Percentiles rank a stretch among this genome's conserved stretches.
phyloP scores from a whole-genome alignment of 1,284 basidiomycete genomes.

The Lentinula novae-zelandiae region DNA sequence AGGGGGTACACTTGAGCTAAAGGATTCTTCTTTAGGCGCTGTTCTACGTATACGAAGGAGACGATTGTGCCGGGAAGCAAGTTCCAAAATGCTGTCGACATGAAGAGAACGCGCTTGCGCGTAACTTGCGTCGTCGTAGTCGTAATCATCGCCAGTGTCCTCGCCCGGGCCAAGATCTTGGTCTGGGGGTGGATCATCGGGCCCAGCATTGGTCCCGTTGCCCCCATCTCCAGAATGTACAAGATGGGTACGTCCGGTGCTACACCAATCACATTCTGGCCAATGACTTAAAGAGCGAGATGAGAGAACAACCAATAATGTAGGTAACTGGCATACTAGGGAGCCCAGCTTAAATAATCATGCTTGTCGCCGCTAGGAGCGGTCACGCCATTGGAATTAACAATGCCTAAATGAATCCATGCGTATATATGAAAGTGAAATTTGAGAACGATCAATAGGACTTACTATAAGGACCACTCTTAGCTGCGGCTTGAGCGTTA shows the following conservation, averaged over 20 bases:
- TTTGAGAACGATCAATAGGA: constrained; percentile 7
- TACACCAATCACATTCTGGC: constrained; percentile 52
- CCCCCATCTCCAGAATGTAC: constrained; percentile 13
- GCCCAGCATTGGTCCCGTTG: background rate
- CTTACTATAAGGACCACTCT: constrained; percentile 36
- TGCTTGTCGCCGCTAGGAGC: constrained; percentile 41
- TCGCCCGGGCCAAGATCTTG: constrained; percentile 1
- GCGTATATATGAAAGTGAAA: background rate
- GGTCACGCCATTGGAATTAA: constrained; percentile 30
- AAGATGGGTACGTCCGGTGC: constrained; percentile 22
- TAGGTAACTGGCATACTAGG: constrained; percentile 38
- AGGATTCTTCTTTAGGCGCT: background rate
- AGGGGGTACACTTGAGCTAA: background rate
- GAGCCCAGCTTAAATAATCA: constrained; percentile 56
- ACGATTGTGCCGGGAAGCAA: constrained; percentile 2
- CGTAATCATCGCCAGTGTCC: constrained; percentile 2
- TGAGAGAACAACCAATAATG: background rate
- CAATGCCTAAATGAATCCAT: constrained; percentile 28
- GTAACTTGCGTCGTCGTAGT: background rate
- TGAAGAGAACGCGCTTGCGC: background rate
- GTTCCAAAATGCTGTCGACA: background rate
- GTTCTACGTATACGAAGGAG: constrained; percentile 7
- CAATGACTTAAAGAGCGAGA: constrained; percentile 37
- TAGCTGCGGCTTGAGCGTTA: constrained; percentile 25
- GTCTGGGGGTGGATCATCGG: background rate